A percentile compares a stretch with the other conserved stretches of the same genome.
These are phyloP conservation scores for Neofusicoccum laricinum DNA, from an alignment of 2,329 filamentous ascomycete genomes.

Conservation along the genomic window DNA sequence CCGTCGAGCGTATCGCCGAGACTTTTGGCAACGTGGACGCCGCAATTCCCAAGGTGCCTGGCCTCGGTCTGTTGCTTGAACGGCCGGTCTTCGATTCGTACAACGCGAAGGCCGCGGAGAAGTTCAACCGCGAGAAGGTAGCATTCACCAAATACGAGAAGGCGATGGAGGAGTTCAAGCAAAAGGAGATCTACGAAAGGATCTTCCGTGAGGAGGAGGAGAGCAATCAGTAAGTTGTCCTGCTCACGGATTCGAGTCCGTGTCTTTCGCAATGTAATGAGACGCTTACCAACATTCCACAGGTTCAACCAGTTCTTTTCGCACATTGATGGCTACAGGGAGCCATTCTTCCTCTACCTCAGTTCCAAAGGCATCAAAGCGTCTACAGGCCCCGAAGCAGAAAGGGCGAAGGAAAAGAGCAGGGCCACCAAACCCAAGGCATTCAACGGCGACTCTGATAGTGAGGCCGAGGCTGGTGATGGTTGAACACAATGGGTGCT, in stretches of 20 bases:
- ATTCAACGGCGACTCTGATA: conserved; percentile 7
- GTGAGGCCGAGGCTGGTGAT: conserved; percentile 11
- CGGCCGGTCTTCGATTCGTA: conserved; percentile 88
- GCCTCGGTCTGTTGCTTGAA: conserved; percentile 83
- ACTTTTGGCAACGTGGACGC: conserved; percentile 71
- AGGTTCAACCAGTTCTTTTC: conserved; percentile 50
- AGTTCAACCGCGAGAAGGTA: conserved; percentile 65
- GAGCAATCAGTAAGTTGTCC: conserved; percentile 70
- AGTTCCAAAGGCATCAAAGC: conserved; percentile 48
- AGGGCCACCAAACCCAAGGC: neutral
- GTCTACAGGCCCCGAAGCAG: conserved; percentile 26
- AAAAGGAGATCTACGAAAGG: conserved; percentile 83
- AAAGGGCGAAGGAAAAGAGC: conserved; percentile 1
- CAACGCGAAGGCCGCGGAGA: conserved; percentile 67
- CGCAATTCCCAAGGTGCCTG: conserved; percentile 90
- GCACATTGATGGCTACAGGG: conserved; percentile 50
- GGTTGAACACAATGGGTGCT: neutral
- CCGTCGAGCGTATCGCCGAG: conserved; percentile 66
- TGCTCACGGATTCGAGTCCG: too few species aligned
- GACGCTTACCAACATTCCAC: conserved; percentile 19
- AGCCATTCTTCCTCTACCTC: conserved; percentile 49
- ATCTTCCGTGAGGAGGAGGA: conserved; percentile 90
- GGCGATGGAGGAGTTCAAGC: conserved; percentile 84
- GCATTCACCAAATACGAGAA: conserved; percentile 76
- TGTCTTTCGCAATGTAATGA: neutral